A percentile compares a stretch with the other conserved stretches of the same genome.
phyloP scores from a whole-genome alignment of 1,284 basidiomycete species.

The Sphaerobolus stellatus region DNA sequence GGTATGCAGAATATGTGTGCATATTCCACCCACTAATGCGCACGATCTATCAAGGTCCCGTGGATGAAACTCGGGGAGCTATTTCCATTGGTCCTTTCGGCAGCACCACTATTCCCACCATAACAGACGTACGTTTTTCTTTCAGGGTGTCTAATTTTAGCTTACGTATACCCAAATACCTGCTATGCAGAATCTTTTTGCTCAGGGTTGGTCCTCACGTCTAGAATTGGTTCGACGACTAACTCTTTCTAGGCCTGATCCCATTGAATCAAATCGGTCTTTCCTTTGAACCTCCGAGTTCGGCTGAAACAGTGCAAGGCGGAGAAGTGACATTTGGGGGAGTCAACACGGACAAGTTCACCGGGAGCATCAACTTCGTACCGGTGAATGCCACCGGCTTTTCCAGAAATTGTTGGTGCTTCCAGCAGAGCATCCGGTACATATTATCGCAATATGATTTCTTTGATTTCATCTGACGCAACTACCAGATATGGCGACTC shows the following conservation, averaged over 20 bases:
- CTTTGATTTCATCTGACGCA: no score
- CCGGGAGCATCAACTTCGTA: constrained; percentile 26
- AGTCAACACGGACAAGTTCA: constrained; percentile 25
- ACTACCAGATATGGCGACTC: no score
- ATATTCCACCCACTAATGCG: background rate
- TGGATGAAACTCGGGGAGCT: constrained; percentile 34
- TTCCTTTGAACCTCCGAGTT: constrained; percentile 35
- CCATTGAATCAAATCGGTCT: constrained; percentile 30
- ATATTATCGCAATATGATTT: no score
- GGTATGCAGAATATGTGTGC: constrained; percentile 13
- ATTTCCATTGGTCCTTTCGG: constrained; percentile 25
- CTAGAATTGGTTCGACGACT: background rate
- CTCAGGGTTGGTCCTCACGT: constrained; percentile 17
- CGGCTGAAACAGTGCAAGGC: constrained; percentile 10
- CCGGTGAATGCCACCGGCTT: constrained; percentile 32
- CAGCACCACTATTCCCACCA: constrained; percentile 31
- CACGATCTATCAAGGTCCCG: constrained; percentile 31
- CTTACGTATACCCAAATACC: background rate
- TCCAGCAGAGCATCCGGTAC: constrained; percentile 14
- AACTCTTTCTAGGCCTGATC: constrained; percentile 25
- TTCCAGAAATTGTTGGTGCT: constrained; percentile 17
- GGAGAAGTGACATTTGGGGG: constrained; percentile 23
- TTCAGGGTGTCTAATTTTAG: constrained; percentile 12
- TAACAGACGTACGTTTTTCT: constrained; percentile 26
- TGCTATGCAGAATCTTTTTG: constrained; percentile 26